Evolutionary conservation across 139 green algal genomes (phyloP).

Genomic region (Chlamydomonas sp.): DNA sequence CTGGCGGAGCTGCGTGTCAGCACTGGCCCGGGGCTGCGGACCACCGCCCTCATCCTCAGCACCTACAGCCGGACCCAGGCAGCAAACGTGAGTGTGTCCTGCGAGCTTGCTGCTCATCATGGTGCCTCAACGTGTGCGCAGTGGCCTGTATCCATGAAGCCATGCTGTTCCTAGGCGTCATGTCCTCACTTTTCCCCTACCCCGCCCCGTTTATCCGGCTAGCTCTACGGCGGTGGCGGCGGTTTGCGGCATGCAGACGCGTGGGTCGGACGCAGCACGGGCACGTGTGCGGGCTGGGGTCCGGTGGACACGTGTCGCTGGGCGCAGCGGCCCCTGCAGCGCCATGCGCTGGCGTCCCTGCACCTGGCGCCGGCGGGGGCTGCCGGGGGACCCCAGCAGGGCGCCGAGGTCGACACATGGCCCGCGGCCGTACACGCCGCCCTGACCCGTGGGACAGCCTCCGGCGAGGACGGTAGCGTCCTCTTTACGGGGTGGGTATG

Average conservation of each 20-base stretch:
- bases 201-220: no score
- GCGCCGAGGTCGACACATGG: no score
- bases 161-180: no score
- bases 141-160: no score
- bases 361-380: neutral
- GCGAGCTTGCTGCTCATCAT: neutral
- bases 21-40: constrained; percentile 20
- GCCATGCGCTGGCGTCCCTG: constrained; percentile 2
- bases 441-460: neutral
- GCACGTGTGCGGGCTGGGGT: neutral
- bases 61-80: neutral
- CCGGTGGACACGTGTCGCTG: neutral
- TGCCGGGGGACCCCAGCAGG: no score
- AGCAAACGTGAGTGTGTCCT: neutral
- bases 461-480: neutral
- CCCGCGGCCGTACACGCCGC: no score
- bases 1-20: constrained; percentile 10
- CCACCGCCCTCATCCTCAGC: constrained; percentile 23
- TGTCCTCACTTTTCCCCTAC: no score
- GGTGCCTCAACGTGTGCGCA: neutral
- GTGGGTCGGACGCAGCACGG: neutral
- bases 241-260: no score
- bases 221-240: no score
- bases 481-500: constrained; percentile 3
- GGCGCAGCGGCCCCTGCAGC: constrained; percentile 10